Evolutionary conservation across 805 yeast species (phyloP).

Genomic region (Priceomyces melissophilus): DNA sequence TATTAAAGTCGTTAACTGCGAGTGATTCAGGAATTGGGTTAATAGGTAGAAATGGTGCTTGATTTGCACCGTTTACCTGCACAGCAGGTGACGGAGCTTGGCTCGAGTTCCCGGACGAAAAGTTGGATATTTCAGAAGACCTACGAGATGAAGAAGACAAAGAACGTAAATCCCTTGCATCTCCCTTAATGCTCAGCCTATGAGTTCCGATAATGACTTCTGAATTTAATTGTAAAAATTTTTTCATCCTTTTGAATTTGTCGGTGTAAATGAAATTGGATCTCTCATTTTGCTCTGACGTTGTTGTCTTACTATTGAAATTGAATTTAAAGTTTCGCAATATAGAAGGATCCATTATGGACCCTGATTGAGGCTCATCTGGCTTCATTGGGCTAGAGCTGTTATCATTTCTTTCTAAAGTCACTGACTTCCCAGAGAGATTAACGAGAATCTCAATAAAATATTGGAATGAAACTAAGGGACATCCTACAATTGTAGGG

Average conservation of each 20-base stretch:
- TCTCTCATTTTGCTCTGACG: slow-evolving; percentile 28
- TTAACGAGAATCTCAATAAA: slow-evolving; percentile 82
- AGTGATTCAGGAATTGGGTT: slow-evolving; percentile 16
- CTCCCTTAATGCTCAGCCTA: slow-evolving; percentile 33
- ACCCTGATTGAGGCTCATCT: slow-evolving; percentile 1
- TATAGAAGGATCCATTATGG: slow-evolving; percentile 6
- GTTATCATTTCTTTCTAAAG: slow-evolving; percentile 21
- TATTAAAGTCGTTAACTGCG: slow-evolving; percentile 17
- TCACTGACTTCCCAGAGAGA: slow-evolving; percentile 56
- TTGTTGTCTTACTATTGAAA: slow-evolving; percentile 19
- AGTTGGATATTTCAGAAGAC: slow-evolving; percentile 8
- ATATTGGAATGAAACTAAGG: slow-evolving; percentile 75
- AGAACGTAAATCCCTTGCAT: slow-evolving; percentile 6
- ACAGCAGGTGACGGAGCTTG: slow-evolving; percentile 8
- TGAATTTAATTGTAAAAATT: slow-evolving; percentile 76
- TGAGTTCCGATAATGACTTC: slow-evolving; percentile 82
- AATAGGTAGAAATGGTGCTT: slow-evolving; percentile 8
- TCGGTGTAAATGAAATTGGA: slow-evolving; percentile 71
- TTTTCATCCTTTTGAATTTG: slow-evolving; percentile 66
- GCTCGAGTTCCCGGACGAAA: slow-evolving; percentile 6
- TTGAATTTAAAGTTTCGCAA: slow-evolving; percentile 19
- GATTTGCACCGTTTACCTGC: neutral
- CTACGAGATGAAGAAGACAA: slow-evolving; percentile 8
- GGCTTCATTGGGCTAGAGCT: slow-evolving; percentile 7
- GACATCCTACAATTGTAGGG: slow-evolving; percentile 74